Conservation (phyloP, 2,329 filamentous ascomycete genomes). For the Xylariaceae sp. region DNA sequence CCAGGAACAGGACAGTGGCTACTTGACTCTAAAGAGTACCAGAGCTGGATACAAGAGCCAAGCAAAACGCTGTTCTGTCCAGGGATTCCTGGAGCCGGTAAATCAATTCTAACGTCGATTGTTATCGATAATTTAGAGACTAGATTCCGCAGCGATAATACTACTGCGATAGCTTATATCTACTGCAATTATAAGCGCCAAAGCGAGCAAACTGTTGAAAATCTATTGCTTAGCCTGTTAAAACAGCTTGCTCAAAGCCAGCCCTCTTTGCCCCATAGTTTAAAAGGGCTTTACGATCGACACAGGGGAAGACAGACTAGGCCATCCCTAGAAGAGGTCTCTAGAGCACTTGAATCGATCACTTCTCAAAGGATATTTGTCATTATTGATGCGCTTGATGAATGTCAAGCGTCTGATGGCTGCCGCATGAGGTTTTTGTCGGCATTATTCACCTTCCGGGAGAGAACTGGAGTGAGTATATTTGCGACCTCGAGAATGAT, state of each 20-base stretch:
- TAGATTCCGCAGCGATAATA: constrained; percentile 22
- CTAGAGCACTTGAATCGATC: not conserved
- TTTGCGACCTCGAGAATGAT: constrained; percentile 12
- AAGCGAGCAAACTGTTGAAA: constrained; percentile 44
- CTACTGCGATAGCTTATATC: constrained; percentile 48
- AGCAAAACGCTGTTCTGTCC: constrained; percentile 51
- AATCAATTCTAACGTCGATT: constrained; percentile 52
- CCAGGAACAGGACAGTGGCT: constrained; percentile 43
- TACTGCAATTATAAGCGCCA: constrained; percentile 52
- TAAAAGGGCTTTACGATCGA: constrained; percentile 39
- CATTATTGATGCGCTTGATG: constrained; percentile 19
- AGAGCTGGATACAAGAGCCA: constrained; percentile 11
- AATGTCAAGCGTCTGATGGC: not conserved
- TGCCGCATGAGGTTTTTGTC: constrained; percentile 6
- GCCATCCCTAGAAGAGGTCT: constrained; percentile 7
- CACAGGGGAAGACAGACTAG: not conserved
- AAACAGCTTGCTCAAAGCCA: constrained; percentile 44
- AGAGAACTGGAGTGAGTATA: not conserved
- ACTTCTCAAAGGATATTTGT: not conserved
- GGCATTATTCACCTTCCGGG: not conserved
- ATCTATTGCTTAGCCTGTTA: constrained; percentile 44
- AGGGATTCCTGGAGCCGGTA: constrained; percentile 55
- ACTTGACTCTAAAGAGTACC: constrained; percentile 19
- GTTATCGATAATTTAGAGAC: constrained; percentile 48
- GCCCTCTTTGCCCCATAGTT: constrained; percentile 31